Evolutionary conservation across 2,329 filamentous ascomycete genomes (phyloP).

Genomic region (Aplosporella prunicola): DNA sequence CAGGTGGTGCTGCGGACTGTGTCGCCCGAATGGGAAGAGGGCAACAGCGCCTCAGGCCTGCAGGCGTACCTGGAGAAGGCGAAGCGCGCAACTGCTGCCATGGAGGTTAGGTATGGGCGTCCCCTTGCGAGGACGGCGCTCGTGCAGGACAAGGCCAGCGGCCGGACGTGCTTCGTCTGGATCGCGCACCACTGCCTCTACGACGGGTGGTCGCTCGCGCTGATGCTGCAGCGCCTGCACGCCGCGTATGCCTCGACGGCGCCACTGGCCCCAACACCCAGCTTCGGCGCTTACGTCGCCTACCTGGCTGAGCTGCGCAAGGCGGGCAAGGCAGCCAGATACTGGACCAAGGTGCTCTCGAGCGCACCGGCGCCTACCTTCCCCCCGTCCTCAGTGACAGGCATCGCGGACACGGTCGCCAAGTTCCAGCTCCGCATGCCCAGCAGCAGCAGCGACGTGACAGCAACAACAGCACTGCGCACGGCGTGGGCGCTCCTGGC

Average conservation of each 20-base stretch:
- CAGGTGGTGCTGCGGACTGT: slow-evolving; percentile 22
- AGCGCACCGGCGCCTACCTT: slow-evolving; percentile 35
- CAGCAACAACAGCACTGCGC: slow-evolving; percentile 15
- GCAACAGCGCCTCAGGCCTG: slow-evolving; percentile 16
- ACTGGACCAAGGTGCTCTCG: slow-evolving; percentile 36
- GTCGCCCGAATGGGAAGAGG: slow-evolving; percentile 19
- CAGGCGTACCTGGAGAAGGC: slow-evolving; percentile 27
- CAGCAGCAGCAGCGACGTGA: slow-evolving; percentile 29
- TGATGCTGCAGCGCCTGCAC: slow-evolving; percentile 23
- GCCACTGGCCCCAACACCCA: slow-evolving; percentile 1
- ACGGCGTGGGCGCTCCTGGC: slow-evolving; percentile 25
- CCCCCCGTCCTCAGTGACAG: slow-evolving; percentile 16
- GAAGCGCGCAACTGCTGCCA: slow-evolving; percentile 12
- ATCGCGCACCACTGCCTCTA: slow-evolving; percentile 34
- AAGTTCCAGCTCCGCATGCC: slow-evolving; percentile 40
- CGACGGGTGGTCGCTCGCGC: slow-evolving; percentile 28
- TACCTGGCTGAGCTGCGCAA: slow-evolving; percentile 31
- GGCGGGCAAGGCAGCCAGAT: slow-evolving; percentile 27
- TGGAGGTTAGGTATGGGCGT: too few relatives aligned
- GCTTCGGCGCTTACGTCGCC: slow-evolving; percentile 41
- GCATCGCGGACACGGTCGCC: slow-evolving; percentile 28
- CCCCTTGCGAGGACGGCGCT: slow-evolving; percentile 20
- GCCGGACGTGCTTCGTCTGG: slow-evolving; percentile 26
- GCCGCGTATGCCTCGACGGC: slow-evolving; percentile 15
- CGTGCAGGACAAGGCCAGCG: slow-evolving; percentile 12